These are phyloP conservation scores for Puya raimondii DNA, from an alignment of 176 grass and related monocot species.

Conservation along the genomic window DNA sequence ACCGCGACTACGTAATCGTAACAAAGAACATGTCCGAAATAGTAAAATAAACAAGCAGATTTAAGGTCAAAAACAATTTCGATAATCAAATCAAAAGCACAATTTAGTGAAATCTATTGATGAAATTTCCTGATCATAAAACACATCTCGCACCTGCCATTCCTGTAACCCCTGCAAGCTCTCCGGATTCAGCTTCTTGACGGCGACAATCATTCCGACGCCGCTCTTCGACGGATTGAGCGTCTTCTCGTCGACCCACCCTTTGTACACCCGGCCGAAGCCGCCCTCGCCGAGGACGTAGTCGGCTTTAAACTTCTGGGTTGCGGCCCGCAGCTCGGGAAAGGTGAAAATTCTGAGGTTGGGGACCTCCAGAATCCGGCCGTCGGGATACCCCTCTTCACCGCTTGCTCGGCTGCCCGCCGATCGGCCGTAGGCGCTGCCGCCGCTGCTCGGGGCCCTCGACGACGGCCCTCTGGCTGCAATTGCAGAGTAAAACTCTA, in stretches of 20 bases:
- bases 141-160: slow-evolving; percentile 42
- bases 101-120: not conserved
- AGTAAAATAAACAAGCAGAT: not conserved
- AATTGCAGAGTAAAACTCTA: slow-evolving; percentile 1
- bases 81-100: slow-evolving; percentile 1
- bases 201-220: slow-evolving; percentile 56
- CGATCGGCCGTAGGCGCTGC: slow-evolving; percentile 13
- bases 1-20: too few species aligned
- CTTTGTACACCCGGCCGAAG: slow-evolving; percentile 72
- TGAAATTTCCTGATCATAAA: not conserved
- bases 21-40: too few species aligned
- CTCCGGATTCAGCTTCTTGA: slow-evolving; percentile 83
- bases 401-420: slow-evolving; percentile 7
- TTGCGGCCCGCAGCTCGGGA: slow-evolving; percentile 42
- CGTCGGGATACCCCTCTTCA: slow-evolving; percentile 1
- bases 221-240: slow-evolving; percentile 51
- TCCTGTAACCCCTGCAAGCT: slow-evolving; percentile 67
- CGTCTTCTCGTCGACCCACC: slow-evolving; percentile 61
- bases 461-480: not conserved
- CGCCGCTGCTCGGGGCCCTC: slow-evolving; percentile 16
- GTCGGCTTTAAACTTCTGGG: slow-evolving; percentile 65
- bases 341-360: slow-evolving; percentile 62
- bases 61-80: too few species aligned
- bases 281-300: slow-evolving; percentile 70
- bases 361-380: slow-evolving; percentile 38